phyloP scores from a whole-genome alignment of 2,329 filamentous ascomycete species.

The Cryoendolithus antarcticus region DNA sequence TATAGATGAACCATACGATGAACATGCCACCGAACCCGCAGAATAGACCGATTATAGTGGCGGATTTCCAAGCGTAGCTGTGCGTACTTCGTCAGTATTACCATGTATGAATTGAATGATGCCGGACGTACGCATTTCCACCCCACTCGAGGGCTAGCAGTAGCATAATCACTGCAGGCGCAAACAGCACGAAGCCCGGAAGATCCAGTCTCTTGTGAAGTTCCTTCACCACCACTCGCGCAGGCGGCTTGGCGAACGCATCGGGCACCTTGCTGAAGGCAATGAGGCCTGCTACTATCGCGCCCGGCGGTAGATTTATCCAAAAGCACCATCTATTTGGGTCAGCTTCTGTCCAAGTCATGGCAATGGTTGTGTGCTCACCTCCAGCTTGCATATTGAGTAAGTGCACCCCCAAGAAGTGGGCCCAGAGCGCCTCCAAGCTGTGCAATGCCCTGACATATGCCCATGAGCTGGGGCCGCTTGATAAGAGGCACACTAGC shows the following conservation, averaged over 20 bases:
- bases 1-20: slow-evolving; percentile 25
- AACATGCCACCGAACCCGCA: slow-evolving; percentile 21
- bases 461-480: slow-evolving; percentile 8
- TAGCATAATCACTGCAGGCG: slow-evolving; percentile 23
- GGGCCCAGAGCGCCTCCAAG: slow-evolving; percentile 8
- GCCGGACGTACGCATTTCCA: slow-evolving; percentile 14
- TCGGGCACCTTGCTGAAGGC: slow-evolving; percentile 23
- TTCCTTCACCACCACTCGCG: slow-evolving; percentile 13
- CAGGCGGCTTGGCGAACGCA: slow-evolving; percentile 8
- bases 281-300: slow-evolving; percentile 21
- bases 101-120: neutral
- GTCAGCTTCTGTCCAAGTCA: neutral
- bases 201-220: slow-evolving; percentile 25
- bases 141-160: slow-evolving; percentile 29
- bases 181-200: slow-evolving; percentile 24
- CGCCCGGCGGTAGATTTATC: slow-evolving; percentile 34
- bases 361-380: no score
- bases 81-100: neutral
- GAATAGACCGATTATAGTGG: slow-evolving; percentile 24
- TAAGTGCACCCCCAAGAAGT: slow-evolving; percentile 8
- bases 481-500: slow-evolving; percentile 5
- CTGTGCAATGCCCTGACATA: slow-evolving; percentile 10
- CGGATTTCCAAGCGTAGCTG: slow-evolving; percentile 20
- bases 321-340: slow-evolving; percentile 22
- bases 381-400: slow-evolving; percentile 7